Conservation (phyloP, 139 green algal genomes). For the Pseudopediastrum boryanum region DNA sequence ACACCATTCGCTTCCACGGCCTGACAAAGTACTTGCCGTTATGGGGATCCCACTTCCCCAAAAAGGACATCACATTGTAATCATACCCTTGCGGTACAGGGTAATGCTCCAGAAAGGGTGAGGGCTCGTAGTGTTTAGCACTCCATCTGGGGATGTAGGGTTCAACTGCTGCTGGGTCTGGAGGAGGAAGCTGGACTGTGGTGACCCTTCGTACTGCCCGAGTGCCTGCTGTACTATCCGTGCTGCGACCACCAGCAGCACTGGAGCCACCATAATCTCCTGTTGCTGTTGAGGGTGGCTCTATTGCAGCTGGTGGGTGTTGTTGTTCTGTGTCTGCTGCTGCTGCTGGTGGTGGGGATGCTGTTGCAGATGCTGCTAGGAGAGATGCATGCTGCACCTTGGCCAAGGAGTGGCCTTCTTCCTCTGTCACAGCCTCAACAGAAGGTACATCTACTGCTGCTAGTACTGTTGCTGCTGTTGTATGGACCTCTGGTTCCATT, state of each 20-base stretch:
- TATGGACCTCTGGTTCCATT: no score
- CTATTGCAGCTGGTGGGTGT: not conserved
- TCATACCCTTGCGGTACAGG: not conserved
- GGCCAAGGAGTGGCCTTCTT: no score
- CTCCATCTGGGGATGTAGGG: no score
- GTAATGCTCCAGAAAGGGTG: constrained; percentile 43
- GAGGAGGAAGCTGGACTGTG: no score
- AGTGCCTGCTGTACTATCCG: not conserved
- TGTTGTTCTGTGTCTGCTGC: not conserved
- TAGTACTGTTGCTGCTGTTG: no score
- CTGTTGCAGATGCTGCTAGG: constrained; percentile 7
- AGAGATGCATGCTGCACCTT: no score
- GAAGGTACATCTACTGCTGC: not conserved
- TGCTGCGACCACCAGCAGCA: not conserved
- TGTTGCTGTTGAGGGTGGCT: not conserved
- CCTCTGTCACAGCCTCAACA: no score
- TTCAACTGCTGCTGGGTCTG: no score
- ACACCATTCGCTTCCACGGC: not conserved
- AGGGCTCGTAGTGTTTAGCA: constrained; percentile 31
- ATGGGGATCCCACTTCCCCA: constrained; percentile 34
- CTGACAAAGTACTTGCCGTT: constrained; percentile 47
- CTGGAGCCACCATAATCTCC: not conserved
- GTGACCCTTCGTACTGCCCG: not conserved
- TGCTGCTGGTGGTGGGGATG: not conserved
- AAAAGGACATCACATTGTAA: constrained; percentile 54